These are phyloP conservation scores for Dothiorella sarmentorum DNA, from an alignment of 2,329 filamentous ascomycete species.

Conservation along the genomic window DNA sequence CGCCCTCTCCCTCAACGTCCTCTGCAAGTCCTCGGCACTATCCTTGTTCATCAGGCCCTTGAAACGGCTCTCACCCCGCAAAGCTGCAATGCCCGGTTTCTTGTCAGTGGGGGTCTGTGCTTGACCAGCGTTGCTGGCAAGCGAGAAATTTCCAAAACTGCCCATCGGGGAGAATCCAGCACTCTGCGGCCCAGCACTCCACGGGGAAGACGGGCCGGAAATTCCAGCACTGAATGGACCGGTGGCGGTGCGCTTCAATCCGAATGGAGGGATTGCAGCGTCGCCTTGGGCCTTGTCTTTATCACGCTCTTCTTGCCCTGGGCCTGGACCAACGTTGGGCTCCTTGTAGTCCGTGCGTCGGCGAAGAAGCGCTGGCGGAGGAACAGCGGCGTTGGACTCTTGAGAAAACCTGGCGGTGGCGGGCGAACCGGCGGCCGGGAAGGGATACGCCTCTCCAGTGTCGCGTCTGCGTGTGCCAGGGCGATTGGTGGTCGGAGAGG, in stretches of 20 bases:
- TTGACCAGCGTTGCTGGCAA: slow-evolving; percentile 52
- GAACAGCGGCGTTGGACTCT: slow-evolving; percentile 59
- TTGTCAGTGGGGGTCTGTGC: slow-evolving; percentile 64
- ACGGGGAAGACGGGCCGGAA: slow-evolving; percentile 52
- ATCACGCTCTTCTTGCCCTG: slow-evolving; percentile 49
- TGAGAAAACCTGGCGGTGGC: slow-evolving; percentile 59
- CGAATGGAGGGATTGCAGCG: slow-evolving; percentile 21
- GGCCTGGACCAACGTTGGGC: slow-evolving; percentile 34
- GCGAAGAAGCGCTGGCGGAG: slow-evolving; percentile 58
- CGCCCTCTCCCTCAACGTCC: slow-evolving; percentile 52
- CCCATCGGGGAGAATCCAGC: slow-evolving; percentile 71
- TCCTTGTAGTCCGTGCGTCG: slow-evolving; percentile 62
- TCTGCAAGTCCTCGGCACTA: slow-evolving; percentile 60
- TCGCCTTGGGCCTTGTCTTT: slow-evolving; percentile 41
- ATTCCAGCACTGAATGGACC: slow-evolving; percentile 51
- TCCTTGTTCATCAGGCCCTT: slow-evolving; percentile 82
- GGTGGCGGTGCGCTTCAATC: slow-evolving; percentile 57
- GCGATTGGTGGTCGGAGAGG: slow-evolving; percentile 70
- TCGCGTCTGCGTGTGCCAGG: slow-evolving; percentile 79
- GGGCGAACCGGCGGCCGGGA: slow-evolving; percentile 57
- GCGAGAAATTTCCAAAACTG: slow-evolving; percentile 85
- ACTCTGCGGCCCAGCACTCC: slow-evolving; percentile 57
- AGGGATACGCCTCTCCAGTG: slow-evolving; percentile 67
- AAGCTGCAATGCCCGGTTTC: slow-evolving; percentile 62
- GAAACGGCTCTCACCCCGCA: slow-evolving; percentile 75